These are phyloP conservation scores for Telopea speciosissima DNA, from an alignment of 177 flowering plant species.

Conservation along the genomic window DNA sequence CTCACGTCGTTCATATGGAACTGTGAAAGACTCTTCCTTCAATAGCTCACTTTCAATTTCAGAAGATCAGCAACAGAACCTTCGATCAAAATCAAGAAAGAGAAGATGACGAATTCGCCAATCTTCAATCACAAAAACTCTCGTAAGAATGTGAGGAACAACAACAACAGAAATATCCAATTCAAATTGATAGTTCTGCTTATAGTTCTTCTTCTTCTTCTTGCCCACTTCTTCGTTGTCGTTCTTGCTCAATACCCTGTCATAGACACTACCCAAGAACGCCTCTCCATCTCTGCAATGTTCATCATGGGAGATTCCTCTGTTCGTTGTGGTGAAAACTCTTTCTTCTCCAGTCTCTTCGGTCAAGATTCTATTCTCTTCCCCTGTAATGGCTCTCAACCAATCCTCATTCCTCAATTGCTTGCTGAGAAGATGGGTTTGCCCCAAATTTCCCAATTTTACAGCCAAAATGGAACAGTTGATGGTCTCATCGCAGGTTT, in stretches of 20 bases:
- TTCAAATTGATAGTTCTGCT: background rate
- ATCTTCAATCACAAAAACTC: background rate
- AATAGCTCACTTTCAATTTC: too few relatives aligned
- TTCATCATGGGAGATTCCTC: conserved; percentile 71
- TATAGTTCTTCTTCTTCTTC: conserved; percentile 1
- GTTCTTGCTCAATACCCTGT: background rate
- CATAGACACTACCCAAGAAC: background rate
- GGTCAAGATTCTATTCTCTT: conserved; percentile 33
- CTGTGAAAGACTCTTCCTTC: too few relatives aligned
- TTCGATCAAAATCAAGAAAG: too few relatives aligned
- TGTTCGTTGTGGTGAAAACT: conserved; percentile 63
- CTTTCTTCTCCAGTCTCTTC: conserved; percentile 35
- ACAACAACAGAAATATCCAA: too few relatives aligned
- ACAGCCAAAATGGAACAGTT: conserved; percentile 50
- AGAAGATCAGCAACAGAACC: too few relatives aligned
- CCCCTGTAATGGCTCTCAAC: conserved; percentile 44
- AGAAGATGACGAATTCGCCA: background rate
- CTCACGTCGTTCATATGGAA: too few relatives aligned
- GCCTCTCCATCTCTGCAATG: conserved; percentile 30
- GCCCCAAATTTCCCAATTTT: conserved; percentile 35
- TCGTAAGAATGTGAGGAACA: background rate
- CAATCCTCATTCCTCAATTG: conserved; percentile 49
- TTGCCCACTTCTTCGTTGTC: background rate
- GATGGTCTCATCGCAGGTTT: conserved; percentile 41
- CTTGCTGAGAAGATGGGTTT: conserved; percentile 67